Base-by-base conservation (phyloP, 176 grass and related monocot genomes). In the Canna indica region DNA sequence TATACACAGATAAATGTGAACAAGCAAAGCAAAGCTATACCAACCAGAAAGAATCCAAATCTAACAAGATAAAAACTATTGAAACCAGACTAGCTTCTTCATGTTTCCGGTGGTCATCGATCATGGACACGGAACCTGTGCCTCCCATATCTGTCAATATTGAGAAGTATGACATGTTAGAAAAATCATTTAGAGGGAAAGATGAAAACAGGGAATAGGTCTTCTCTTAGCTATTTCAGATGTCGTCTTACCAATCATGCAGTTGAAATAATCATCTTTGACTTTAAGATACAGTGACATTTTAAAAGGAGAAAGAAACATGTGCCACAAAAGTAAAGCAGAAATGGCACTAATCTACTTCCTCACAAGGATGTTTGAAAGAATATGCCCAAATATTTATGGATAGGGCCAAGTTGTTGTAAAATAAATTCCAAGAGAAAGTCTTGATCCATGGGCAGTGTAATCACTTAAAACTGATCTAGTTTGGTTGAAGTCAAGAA, bases 201-300 rank as follows among this genome's bases (percentile, higher is more conserved):
- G 58, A 60, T 60, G 27, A 60, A 60, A n/a, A 60, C 58, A 60
- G 30, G 57, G 56, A 59, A 28, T 59, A 59, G 29, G 26, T 30
- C 58, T 30, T 26, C 4, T 32, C 9, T 10, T 24, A 59, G 27
- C 0, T 15, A 31, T 30, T 30, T 59, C 10, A 29, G 26, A 29
- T 59, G 3, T 28, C 57, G 1, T 53, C 9, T 60, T 31, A 27
- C 1, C 26, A 60, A 14, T 31, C 27, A 6, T 60, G 58, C 58
- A 13, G 15, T 10, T 30, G 58, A 60, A 25, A 15, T 4, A 7
- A 3, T 12, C 2, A 30, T 59, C 25, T 29, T 6, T 28, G 8
- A 59, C 7, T 52, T 59, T 28, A 59, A 28, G 26, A 28, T 30
- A 29, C 9, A 28, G 1, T 3, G 26, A 3, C 14, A 52, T 52